phyloP scores from a whole-genome alignment of 768 basidiomycete species.

The Suillus discolor region DNA sequence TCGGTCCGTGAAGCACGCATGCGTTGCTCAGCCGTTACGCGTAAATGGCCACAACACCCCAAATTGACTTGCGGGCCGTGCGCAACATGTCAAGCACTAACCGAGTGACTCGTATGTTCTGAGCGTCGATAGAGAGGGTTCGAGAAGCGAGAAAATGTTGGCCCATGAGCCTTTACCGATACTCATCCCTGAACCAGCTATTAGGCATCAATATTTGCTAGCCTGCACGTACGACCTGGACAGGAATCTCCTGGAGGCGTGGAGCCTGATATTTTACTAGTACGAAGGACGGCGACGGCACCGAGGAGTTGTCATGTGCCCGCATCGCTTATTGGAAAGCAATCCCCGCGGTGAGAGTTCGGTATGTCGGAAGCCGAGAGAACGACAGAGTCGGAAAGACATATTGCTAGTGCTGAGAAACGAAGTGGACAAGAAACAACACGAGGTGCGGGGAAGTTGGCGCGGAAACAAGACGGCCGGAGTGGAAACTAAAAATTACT shows the following conservation, averaged over 20 bases:
- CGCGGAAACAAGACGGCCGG: slow-evolving; percentile 1
- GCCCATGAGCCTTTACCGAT: not conserved
- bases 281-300: not conserved
- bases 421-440: not conserved
- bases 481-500: not conserved
- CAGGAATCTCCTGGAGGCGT: too few relatives aligned
- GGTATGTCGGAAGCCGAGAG: not conserved
- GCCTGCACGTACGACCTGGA: not conserved
- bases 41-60: not conserved
- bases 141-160: not conserved
- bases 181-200: not conserved
- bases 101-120: not conserved
- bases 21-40: not conserved
- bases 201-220: not conserved
- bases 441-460: slow-evolving; percentile 6
- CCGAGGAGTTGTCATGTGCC: not conserved
- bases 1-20: too few relatives aligned
- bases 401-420: slow-evolving; percentile 4
- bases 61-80: not conserved
- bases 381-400: not conserved
- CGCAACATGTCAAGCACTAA: not conserved
- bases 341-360: not conserved
- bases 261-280: too few relatives aligned
- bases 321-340: slow-evolving; percentile 1
- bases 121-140: not conserved